Conservation (phyloP, 305 asterid species). For the Plantago lanceolata region DNA sequence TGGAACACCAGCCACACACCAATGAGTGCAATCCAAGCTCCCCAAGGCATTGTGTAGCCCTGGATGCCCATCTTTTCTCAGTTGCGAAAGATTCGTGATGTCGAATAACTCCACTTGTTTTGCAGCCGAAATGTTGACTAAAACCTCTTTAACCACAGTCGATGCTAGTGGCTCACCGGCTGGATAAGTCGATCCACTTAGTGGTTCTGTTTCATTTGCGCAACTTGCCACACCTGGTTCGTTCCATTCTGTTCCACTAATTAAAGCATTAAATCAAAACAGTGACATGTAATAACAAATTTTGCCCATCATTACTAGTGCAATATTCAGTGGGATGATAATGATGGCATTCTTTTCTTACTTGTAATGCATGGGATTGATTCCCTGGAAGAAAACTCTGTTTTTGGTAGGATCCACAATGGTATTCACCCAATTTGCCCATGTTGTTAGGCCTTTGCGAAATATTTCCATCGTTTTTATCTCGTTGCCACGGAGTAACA, state of each 20-base stretch:
- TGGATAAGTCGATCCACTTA: slow-evolving; percentile 41
- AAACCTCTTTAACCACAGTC: slow-evolving; percentile 33
- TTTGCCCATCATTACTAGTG: not conserved
- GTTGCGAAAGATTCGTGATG: slow-evolving; percentile 38
- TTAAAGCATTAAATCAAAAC: too few relatives aligned
- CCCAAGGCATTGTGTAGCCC: slow-evolving; percentile 22
- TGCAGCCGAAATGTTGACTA: slow-evolving; percentile 20
- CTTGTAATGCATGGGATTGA: slow-evolving; percentile 71
- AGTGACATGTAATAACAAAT: not conserved
- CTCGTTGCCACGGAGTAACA: slow-evolving; percentile 30
- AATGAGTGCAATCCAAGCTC: slow-evolving; percentile 48
- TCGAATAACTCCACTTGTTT: slow-evolving; percentile 33
- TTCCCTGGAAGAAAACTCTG: slow-evolving; percentile 69
- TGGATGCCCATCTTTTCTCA: slow-evolving; percentile 54
- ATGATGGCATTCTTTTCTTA: slow-evolving; percentile 26
- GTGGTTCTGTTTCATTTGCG: slow-evolving; percentile 36
- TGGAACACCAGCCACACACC: slow-evolving; percentile 47
- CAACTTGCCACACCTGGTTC: slow-evolving; percentile 34
- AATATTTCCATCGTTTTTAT: slow-evolving; percentile 64
- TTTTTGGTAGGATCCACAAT: slow-evolving; percentile 56
- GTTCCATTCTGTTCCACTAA: slow-evolving; percentile 55
- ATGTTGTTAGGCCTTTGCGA: slow-evolving; percentile 62
- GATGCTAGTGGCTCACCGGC: slow-evolving; percentile 41
- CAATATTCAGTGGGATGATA: not conserved
- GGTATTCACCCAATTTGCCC: slow-evolving; percentile 64